These are phyloP conservation scores for Cryptosporidium meleagridis DNA, from an alignment of 169 alveolate species.

Conservation along the genomic window DNA sequence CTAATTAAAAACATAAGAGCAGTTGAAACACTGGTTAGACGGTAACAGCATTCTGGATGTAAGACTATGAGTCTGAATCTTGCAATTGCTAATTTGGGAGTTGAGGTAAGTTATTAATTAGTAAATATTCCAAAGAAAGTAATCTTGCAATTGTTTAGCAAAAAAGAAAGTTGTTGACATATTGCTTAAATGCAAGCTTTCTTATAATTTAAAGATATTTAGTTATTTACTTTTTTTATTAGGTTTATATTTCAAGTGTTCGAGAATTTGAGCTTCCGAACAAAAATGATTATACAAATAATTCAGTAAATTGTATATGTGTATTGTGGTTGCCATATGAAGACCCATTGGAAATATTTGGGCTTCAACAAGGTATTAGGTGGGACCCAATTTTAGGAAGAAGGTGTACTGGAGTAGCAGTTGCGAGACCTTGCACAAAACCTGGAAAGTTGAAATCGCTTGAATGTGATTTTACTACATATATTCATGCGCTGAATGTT, in stretches of 20 bases:
- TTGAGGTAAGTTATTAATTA: conserved; percentile 38
- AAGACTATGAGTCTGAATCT: neutral
- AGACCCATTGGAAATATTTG: conserved; percentile 61
- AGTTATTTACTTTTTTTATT: neutral
- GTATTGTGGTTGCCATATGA: conserved; percentile 66
- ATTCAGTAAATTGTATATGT: conserved; percentile 57
- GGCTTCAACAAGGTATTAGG: conserved; percentile 71
- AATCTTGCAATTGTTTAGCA: neutral
- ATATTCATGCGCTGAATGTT: conserved; percentile 55
- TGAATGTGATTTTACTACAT: conserved; percentile 72
- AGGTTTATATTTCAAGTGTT: conserved; percentile 58
- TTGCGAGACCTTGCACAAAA: conserved; percentile 64
- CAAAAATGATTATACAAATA: neutral
- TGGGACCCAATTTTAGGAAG: conserved; percentile 74
- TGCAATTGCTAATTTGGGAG: conserved; percentile 44
- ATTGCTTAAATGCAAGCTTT: neutral
- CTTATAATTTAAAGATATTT: neutral
- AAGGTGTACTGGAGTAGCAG: conserved; percentile 71
- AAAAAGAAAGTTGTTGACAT: neutral
- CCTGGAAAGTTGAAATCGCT: conserved; percentile 39
- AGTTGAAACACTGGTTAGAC: neutral
- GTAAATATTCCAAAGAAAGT: neutral
- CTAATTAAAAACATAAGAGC: neutral
- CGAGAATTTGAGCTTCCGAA: conserved; percentile 51
- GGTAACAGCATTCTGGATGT: neutral